These are phyloP conservation scores for Croton setiger DNA, from an alignment of 441 rosid genomes.

Conservation along the genomic window DNA sequence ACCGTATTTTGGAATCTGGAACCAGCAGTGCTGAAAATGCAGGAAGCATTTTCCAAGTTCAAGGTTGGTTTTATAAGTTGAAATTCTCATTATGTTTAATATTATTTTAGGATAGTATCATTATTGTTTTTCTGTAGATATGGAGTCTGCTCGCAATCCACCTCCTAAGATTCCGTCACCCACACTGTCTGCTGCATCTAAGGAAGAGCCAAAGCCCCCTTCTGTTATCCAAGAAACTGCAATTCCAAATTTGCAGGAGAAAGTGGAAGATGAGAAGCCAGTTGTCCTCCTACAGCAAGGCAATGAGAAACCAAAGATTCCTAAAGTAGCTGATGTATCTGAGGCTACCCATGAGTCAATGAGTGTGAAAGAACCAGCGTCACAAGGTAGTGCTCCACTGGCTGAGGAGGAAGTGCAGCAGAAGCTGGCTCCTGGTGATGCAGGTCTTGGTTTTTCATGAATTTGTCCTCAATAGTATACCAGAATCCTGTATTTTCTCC, in stretches of 20 bases:
- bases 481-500: background rate
- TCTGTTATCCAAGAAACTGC: constrained; percentile 38
- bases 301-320: constrained; percentile 44
- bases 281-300: constrained; percentile 39
- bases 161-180: constrained; percentile 84
- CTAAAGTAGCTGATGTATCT: constrained; percentile 52
- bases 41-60: constrained; percentile 81
- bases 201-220: constrained; percentile 57
- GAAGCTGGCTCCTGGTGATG: constrained; percentile 72
- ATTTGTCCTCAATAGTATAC: background rate
- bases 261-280: constrained; percentile 41
- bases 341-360: constrained; percentile 76
- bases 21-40: constrained; percentile 87
- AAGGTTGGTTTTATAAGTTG: constrained; percentile 60
- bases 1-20: constrained; percentile 93
- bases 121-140: background rate
- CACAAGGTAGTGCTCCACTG: constrained; percentile 71
- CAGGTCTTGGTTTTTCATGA: constrained; percentile 46
- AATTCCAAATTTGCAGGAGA: constrained; percentile 30
- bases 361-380: constrained; percentile 68
- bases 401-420: constrained; percentile 91
- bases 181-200: constrained; percentile 75
- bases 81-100: constrained; percentile 21
- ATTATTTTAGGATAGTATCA: background rate
- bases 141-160: constrained; percentile 76